phyloP scores from a whole-genome alignment of 2,329 filamentous ascomycete genomes.

The Juglanconis sp. region DNA sequence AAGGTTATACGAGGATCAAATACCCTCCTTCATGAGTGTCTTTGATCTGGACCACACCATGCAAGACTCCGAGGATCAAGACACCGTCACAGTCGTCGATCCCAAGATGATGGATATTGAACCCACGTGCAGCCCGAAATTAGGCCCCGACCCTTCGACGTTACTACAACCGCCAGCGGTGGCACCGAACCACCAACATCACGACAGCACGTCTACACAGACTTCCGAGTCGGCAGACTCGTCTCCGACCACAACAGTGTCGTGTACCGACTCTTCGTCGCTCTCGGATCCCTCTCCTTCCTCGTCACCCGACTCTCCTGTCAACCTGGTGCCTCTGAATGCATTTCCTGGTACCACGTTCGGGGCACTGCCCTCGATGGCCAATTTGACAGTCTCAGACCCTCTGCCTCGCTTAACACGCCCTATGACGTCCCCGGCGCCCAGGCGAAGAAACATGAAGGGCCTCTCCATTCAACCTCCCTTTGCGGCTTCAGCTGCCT shows the following conservation, averaged over 20 bases:
- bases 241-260: conserved; percentile 90
- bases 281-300: conserved; percentile 87
- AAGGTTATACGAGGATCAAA: conserved; percentile 64
- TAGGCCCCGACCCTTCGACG: conserved; percentile 30
- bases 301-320: conserved; percentile 86
- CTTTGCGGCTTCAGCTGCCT: conserved; percentile 42
- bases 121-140: conserved; percentile 33
- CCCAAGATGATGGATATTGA: conserved; percentile 50
- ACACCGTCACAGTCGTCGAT: conserved; percentile 52
- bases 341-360: conserved; percentile 64
- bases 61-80: conserved; percentile 47
- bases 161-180: conserved; percentile 34
- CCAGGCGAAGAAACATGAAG: conserved; percentile 79
- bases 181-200: conserved; percentile 63
- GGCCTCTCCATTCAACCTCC: conserved; percentile 74
- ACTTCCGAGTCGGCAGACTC: conserved; percentile 85
- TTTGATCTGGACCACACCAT: conserved; percentile 60
- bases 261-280: conserved; percentile 86
- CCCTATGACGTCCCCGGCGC: conserved; percentile 66
- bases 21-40: conserved; percentile 74
- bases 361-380: conserved; percentile 43
- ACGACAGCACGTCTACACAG: conserved; percentile 75
- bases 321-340: conserved; percentile 68
- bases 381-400: conserved; percentile 45
- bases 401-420: conserved; percentile 40